Evolutionary conservation across 306 rosid species (phyloP), one percentile per base, ranked within the genome.

Genomic region (Begonia peltatifolia): DNA sequence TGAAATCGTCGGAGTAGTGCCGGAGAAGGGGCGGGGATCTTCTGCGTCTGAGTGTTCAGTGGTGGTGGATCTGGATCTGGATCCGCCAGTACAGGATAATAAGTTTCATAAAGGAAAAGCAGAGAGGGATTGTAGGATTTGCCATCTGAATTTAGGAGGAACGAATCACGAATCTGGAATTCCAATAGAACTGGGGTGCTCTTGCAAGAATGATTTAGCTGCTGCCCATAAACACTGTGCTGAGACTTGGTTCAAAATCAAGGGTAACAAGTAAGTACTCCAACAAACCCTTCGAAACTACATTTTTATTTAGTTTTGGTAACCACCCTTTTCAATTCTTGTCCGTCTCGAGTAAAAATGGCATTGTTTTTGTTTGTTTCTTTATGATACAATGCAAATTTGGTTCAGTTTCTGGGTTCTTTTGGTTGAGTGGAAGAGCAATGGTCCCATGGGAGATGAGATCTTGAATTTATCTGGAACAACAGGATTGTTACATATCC

Each of bases 151-250:
- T 51, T 42, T 81, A 80, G 96, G 81, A 69, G 71, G 86, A 68
- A 55, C 80, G 18, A 79, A 87, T 62, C 85, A 75, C 46, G 96
- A 84, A 71, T 87, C 93, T 69, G 94, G 88, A 49, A 71, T 63
- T 66, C 84, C 93, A 52, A 79, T 87, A 41, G 94, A 87, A 71
- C 62, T 87, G 36, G 94, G 96, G 10, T 87, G 96, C 63, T 87
- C 86, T 60, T 87, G 96, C 22, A 87, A 84, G 67, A 87, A 79
- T 13, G 96, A 87, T 73, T 79, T 87, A 73, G 96, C 92, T 71
- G 94, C 93, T 75, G 88, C 96, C 11, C 96, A 87, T 53, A 87
- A 81, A 42, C 86, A 84, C 9, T 87, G 96, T 81, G 96, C 94
- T 53, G 94, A 87, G 64, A 86, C 94, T 69, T 87, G 94, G 94